These are phyloP conservation scores for Blastobotrys terrestris DNA, from an alignment of 805 yeast genomes.

Conservation along the genomic window DNA sequence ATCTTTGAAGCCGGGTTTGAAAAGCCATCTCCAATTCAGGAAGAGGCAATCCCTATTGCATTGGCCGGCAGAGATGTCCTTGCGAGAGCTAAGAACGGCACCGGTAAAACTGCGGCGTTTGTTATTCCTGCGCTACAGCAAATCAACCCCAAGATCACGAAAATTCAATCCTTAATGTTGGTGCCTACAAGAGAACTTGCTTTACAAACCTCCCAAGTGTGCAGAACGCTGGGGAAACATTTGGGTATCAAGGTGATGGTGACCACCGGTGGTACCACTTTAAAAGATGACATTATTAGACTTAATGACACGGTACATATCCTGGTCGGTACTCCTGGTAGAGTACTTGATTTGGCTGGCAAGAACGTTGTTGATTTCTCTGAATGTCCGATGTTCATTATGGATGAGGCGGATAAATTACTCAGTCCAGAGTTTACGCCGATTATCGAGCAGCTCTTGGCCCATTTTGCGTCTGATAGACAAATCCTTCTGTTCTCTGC, in stretches of 20 bases:
- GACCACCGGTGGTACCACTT: slow-evolving; percentile 94
- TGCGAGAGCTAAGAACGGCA: slow-evolving; percentile 97
- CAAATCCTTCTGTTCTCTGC: slow-evolving; percentile 93
- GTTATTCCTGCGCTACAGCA: slow-evolving; percentile 56
- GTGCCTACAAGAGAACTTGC: slow-evolving; percentile 96
- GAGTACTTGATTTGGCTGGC: slow-evolving; percentile 89
- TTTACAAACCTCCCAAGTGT: slow-evolving; percentile 92
- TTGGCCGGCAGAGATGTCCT: slow-evolving; percentile 67
- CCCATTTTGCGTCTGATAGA: slow-evolving; percentile 68
- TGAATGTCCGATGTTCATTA: slow-evolving; percentile 63
- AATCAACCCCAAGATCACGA: slow-evolving; percentile 35
- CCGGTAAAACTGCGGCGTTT: slow-evolving; percentile 94
- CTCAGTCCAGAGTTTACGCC: slow-evolving; percentile 84
- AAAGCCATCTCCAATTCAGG: slow-evolving; percentile 91
- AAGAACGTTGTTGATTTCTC: slow-evolving; percentile 82
- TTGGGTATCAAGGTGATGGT: slow-evolving; percentile 92
- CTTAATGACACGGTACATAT: slow-evolving; percentile 89
- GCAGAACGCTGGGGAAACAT: slow-evolving; percentile 91
- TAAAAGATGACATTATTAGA: slow-evolving; percentile 91
- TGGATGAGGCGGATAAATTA: slow-evolving; percentile 91
- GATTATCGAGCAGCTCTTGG: slow-evolving; percentile 79
- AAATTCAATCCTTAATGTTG: slow-evolving; percentile 70
- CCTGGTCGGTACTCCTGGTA: slow-evolving; percentile 95
- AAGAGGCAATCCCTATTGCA: slow-evolving; percentile 78
- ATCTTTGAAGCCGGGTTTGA: slow-evolving; percentile 98